Evolutionary conservation across 371 early-diverging fungal species (phyloP), one percentile per base, ranked within the genome.

Genomic region (Syncephalastrum contaminatum): DNA sequence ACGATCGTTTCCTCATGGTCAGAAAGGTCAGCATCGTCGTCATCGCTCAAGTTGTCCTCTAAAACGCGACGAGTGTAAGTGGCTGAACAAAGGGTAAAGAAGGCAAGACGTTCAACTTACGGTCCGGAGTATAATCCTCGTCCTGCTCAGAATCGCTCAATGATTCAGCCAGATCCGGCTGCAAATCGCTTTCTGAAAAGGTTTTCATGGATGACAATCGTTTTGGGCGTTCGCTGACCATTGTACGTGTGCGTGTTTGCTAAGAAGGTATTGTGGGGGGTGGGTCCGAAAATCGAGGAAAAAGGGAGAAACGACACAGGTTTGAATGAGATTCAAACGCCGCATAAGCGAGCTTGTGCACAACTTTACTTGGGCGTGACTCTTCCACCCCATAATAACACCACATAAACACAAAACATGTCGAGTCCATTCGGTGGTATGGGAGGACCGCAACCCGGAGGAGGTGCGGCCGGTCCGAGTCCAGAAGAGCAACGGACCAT

Each of bases 401-500:
- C 36, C 36, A 30, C 36, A 30, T 30, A 30, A 30, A 30, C 10
- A 30, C 36, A 12, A 8, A 30, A 6, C 36, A 30, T 30, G 36
- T 30, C 36, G 36, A 30, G 12, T 30, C 36, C 36, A 30, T 30
- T 30, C 10, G 36, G 36, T 30, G 36, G 10, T 10, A 30, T 30
- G 36, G 36, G 36, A 30, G 36, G 36, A 30, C 36, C 36, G 36
- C 36, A 30, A 30, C 8, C 36, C 2, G 36, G 10, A 30, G 36
- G 36, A 30, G 36, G 36, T 10, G 10, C 36, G 12, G 36, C 36
- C 5, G 36, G 36, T 10, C 36, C 36, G 10, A 30, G 36, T 30
- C 36, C 36, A 30, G 36, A 77, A 50, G 72, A 79, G 43, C 67
- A 72, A 51, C 68, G 66, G 51, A 68, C 66, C 4, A 63, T 77